Conservation (phyloP, 2,329 filamentous ascomycete genomes). For the Fusarium austroafricanum region DNA sequence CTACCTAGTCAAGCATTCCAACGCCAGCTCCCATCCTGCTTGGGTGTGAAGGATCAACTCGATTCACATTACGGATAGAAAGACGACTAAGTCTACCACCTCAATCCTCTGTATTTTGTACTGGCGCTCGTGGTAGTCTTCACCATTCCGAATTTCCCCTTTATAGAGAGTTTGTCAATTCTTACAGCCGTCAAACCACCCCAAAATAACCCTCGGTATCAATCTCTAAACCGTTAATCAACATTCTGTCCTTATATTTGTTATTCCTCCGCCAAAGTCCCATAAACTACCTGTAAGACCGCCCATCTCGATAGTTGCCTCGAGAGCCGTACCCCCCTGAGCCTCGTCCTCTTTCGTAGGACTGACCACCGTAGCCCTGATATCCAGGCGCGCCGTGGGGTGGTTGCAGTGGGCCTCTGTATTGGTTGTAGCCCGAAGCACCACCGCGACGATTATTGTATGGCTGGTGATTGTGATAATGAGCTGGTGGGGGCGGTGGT, state of each 20-base stretch:
- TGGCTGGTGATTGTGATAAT: slow-evolving; percentile 39
- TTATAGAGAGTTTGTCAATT: neutral
- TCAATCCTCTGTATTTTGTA: neutral
- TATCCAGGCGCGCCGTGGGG: slow-evolving; percentile 28
- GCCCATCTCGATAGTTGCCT: slow-evolving; percentile 36
- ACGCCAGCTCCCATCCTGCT: neutral
- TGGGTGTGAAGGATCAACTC: too few relatives aligned
- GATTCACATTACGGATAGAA: neutral
- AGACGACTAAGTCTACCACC: neutral
- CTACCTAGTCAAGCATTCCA: neutral
- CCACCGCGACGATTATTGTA: slow-evolving; percentile 31
- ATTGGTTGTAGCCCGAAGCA: slow-evolving; percentile 38
- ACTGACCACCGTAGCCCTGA: slow-evolving; percentile 37
- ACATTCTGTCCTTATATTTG: neutral
- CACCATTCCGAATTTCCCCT: neutral
- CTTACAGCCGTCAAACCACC: neutral
- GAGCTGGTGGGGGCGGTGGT: slow-evolving; percentile 47
- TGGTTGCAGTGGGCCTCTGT: slow-evolving; percentile 33
- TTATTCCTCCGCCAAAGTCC: neutral
- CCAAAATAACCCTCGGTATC: neutral
- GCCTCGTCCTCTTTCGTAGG: slow-evolving; percentile 34
- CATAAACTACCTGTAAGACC: slow-evolving; percentile 39
- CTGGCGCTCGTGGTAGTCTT: neutral
- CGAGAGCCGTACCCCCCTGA: slow-evolving; percentile 35
- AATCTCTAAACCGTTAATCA: neutral